A percentile compares a stretch with the other conserved stretches of the same genome.
These are phyloP conservation scores for Penicillium griseofulvum DNA, from an alignment of 2,329 filamentous ascomycete species.

Conservation along the genomic window DNA sequence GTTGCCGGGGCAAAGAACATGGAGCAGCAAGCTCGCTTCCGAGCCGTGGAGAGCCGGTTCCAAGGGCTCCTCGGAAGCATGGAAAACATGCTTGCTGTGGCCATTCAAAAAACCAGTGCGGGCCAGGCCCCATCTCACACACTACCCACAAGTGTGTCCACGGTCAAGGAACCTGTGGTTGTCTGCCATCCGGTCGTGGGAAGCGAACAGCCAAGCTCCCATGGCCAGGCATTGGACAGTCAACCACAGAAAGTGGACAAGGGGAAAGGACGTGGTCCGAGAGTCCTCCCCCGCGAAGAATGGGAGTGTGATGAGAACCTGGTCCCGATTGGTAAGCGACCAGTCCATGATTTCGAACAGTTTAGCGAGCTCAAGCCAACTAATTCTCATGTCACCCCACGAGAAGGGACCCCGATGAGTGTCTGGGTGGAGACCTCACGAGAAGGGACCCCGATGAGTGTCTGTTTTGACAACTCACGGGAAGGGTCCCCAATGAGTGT, in stretches of 20 bases:
- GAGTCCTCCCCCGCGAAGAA: not conserved
- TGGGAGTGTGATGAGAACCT: too few relatives aligned
- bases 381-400: too few relatives aligned
- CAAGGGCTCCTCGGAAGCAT: not conserved
- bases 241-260: not conserved
- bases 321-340: too few relatives aligned
- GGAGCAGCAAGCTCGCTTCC: not conserved
- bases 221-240: not conserved
- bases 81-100: not conserved
- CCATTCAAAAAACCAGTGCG: not conserved
- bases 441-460: too few relatives aligned
- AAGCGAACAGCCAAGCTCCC: not conserved
- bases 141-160: not conserved
- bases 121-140: not conserved
- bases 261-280: not conserved
- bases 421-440: too few relatives aligned
- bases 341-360: too few relatives aligned
- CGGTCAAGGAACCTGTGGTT: not conserved
- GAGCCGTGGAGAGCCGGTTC: not conserved
- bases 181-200: not conserved
- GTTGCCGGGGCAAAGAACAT: rapidly evolving
- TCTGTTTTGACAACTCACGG: too few relatives aligned
- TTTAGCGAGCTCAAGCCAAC: too few relatives aligned
- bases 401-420: too few relatives aligned
- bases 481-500: too few relatives aligned